Evolutionary conservation across 495 filamentous ascomycete species (phyloP).

Genomic region (Terfezia claveryi): DNA sequence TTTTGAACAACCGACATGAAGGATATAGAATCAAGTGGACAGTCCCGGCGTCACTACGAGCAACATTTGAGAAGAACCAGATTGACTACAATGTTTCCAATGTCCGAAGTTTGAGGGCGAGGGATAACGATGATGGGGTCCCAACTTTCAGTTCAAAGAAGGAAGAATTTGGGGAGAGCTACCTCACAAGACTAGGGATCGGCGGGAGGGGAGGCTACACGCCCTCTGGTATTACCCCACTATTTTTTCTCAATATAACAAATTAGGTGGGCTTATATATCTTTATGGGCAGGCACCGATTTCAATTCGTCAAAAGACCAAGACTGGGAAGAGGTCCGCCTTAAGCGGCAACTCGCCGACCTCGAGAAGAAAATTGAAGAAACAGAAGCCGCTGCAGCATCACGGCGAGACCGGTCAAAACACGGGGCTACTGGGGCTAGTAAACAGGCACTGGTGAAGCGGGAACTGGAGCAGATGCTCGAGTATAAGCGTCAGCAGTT

Average conservation of each 20-base stretch:
- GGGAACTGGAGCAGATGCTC: slow-evolving; percentile 76
- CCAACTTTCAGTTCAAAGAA: slow-evolving; percentile 29
- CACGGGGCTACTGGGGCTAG: slow-evolving; percentile 20
- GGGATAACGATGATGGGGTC: slow-evolving; percentile 2
- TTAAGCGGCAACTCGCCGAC: slow-evolving; percentile 76
- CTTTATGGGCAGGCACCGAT: slow-evolving; percentile 38
- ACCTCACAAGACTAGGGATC: slow-evolving; percentile 70
- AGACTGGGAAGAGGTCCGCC: slow-evolving; percentile 90
- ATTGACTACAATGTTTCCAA: slow-evolving; percentile 88
- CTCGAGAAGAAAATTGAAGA: slow-evolving; percentile 63
- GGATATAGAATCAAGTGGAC: slow-evolving; percentile 81
- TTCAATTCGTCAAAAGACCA: slow-evolving; percentile 46
- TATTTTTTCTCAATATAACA: neutral
- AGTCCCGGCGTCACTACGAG: slow-evolving; percentile 76
- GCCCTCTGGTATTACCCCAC: slow-evolving; percentile 26
- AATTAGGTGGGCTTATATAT: neutral
- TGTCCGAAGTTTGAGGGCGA: slow-evolving; percentile 9
- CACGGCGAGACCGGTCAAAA: slow-evolving; percentile 32
- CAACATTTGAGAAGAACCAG: slow-evolving; percentile 76
- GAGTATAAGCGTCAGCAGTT: slow-evolving; percentile 52
- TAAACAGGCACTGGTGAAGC: slow-evolving; percentile 67
- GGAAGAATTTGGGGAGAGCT: slow-evolving; percentile 90
- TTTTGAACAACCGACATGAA: slow-evolving; percentile 84
- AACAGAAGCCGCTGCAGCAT: slow-evolving; percentile 44
- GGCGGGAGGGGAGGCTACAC: slow-evolving; percentile 51